A percentile compares a stretch with the other conserved stretches of the same genome.
Conservation (phyloP, 176 grass and related monocot genomes). For the Eragrostis nindensis region DNA sequence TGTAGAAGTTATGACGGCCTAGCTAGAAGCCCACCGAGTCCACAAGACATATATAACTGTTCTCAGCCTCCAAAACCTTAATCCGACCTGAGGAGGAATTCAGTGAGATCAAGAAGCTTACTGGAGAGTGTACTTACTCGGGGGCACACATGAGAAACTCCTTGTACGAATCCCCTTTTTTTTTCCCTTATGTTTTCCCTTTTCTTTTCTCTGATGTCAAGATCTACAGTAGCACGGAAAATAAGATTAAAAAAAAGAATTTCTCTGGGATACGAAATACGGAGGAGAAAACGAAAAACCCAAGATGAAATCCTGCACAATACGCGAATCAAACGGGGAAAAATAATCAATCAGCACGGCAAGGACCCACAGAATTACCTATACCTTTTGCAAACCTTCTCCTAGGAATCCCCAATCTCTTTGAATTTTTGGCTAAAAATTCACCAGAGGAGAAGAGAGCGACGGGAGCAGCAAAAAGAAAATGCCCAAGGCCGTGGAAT, state of each 20-base stretch:
- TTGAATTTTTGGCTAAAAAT: too few species aligned
- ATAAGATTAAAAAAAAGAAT: background rate
- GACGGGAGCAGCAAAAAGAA: too few species aligned
- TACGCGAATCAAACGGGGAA: background rate
- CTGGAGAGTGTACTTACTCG: slow-evolving; percentile 8
- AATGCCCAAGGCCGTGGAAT: too few species aligned
- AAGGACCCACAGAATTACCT: background rate
- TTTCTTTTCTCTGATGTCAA: slow-evolving; percentile 30
- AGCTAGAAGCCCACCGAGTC: too few species aligned
- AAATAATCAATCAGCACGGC: background rate
- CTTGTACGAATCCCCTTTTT: background rate
- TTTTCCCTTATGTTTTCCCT: background rate
- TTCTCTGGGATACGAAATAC: slow-evolving; percentile 22
- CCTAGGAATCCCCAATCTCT: too few species aligned
- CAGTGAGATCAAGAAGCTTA: slow-evolving; percentile 18
- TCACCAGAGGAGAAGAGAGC: too few species aligned
- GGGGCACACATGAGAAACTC: background rate
- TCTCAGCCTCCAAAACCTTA: too few species aligned
- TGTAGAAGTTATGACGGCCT: too few species aligned
- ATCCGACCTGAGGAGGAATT: background rate
- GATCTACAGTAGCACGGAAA: slow-evolving; percentile 34
- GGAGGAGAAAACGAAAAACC: slow-evolving; percentile 5
- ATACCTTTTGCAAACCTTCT: background rate
- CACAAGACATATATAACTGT: too few species aligned
- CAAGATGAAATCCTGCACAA: slow-evolving; percentile 36